Conservation (phyloP, 2,329 filamentous ascomycete genomes). For the Knufia petricola region DNA sequence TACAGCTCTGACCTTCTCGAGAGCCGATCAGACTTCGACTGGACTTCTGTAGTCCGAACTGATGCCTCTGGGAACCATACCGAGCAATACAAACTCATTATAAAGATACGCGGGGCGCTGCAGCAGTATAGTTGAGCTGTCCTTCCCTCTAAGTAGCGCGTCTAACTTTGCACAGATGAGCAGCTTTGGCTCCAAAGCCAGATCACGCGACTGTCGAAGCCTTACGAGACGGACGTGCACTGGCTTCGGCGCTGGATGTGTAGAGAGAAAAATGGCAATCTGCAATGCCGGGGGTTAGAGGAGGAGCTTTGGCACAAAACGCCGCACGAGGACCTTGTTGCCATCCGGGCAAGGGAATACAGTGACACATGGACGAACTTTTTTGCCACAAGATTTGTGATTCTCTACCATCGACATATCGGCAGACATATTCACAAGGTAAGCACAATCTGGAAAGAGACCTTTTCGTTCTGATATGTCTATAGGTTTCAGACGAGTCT, state of each 20-base stretch:
- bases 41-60: background rate
- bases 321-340: conserved; percentile 2
- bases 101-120: background rate
- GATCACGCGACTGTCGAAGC: background rate
- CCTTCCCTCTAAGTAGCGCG: too few species aligned
- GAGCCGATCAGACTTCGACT: background rate
- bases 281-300: background rate
- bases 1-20: background rate
- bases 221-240: background rate
- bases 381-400: background rate
- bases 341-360: background rate
- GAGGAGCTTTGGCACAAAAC: background rate
- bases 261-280: background rate
- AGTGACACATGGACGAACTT: conserved; percentile 2
- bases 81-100: background rate
- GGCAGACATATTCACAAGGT: conserved; percentile 5
- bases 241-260: background rate
- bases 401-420: background rate
- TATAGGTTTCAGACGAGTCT: background rate
- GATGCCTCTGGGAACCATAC: background rate
- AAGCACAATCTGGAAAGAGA: background rate
- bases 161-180: background rate
- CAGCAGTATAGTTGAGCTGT: background rate
- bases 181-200: background rate
- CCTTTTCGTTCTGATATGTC: background rate